Evolutionary conservation across 805 yeast species (phyloP), one percentile per base, ranked within the genome.

Genomic region (Candida broadrunensis): DNA sequence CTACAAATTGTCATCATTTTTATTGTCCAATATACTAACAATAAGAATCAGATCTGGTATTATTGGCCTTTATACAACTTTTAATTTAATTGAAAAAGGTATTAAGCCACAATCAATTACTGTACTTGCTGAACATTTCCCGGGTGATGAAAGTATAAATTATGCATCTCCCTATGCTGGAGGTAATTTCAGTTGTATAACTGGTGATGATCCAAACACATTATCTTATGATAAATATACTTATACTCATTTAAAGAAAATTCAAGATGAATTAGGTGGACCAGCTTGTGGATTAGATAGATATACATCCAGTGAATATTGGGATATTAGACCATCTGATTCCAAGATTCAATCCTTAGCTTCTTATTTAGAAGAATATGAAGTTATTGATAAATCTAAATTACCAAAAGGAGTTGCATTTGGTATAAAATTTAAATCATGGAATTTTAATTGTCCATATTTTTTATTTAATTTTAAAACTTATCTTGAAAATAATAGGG

Each of bases 161-260:
- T 87, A 83, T 58, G 81, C 95, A 1, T 83, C 90, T 0, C 95
- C 95, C 0, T 83, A 84, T 77, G 95, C 95, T 0, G 74, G 72
- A 5, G 66, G 66, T 6, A 50, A 61, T 58, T 57, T 71, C 46
- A 58, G 63, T 15, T 47, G 67, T 34, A 81, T 83, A 35, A 74
- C 86, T 0, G 85, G 81, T 2, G 70, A 73, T 44, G 85, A 81
- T 34, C 48, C 52, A 1, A 51, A 49, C 4, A 59, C 65, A 0
- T 50, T 81, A 38, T 55, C 54, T 3, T 80, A 66, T 49, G 90
- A 83, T 53, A 72, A 72, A 52, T 67, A 63, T 50, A 81, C 88
- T 2, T 85, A 80, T 55, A 54, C 65, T 17, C 69, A 75, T 50
- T 57, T 84, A 33, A 52, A 46, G 3, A 51, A 54, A 32, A 47